Evolutionary conservation across 1,284 basidiomycete genomes (phyloP).

Genomic region (Hypsizygus ulmarius): DNA sequence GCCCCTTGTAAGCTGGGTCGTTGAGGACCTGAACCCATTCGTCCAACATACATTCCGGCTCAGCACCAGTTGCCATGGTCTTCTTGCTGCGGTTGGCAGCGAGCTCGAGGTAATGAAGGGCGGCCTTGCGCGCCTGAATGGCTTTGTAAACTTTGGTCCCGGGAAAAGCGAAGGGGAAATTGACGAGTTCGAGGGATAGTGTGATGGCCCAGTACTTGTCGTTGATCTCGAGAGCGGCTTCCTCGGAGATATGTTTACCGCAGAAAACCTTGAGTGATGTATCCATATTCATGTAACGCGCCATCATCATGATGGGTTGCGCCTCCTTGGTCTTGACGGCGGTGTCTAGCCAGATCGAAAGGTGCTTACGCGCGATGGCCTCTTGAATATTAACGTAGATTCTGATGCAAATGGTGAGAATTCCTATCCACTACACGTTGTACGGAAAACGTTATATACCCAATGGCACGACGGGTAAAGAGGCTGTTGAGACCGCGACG

Average conservation of each 20-base stretch:
- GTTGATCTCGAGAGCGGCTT: slow-evolving; percentile 78
- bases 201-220: slow-evolving; percentile 98
- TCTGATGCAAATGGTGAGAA: slow-evolving; percentile 37
- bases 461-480: slow-evolving; percentile 92
- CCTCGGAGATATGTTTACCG: slow-evolving; percentile 83
- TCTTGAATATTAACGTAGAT: slow-evolving; percentile 92
- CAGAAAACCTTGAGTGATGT: slow-evolving; percentile 96
- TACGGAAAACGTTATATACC: slow-evolving; percentile 44
- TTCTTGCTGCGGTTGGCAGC: slow-evolving; percentile 83
- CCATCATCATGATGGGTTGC: slow-evolving; percentile 83
- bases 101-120: slow-evolving; percentile 80
- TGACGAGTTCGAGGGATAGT: slow-evolving; percentile 93
- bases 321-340: slow-evolving; percentile 49
- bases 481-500: slow-evolving; percentile 88
- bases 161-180: slow-evolving; percentile 95
- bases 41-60: slow-evolving; percentile 90
- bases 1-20: slow-evolving; percentile 71
- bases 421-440: background rate
- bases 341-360: slow-evolving; percentile 68
- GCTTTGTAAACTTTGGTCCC: slow-evolving; percentile 97
- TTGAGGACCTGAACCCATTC: slow-evolving; percentile 85
- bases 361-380: slow-evolving; percentile 76
- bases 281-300: slow-evolving; percentile 96
- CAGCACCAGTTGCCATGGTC: slow-evolving; percentile 79
- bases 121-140: slow-evolving; percentile 88